A percentile compares a stretch with the other conserved stretches of the same genome.
These are phyloP conservation scores for Patellifolia procumbens DNA, from an alignment of 179 eudicot species.

Conservation along the genomic window DNA sequence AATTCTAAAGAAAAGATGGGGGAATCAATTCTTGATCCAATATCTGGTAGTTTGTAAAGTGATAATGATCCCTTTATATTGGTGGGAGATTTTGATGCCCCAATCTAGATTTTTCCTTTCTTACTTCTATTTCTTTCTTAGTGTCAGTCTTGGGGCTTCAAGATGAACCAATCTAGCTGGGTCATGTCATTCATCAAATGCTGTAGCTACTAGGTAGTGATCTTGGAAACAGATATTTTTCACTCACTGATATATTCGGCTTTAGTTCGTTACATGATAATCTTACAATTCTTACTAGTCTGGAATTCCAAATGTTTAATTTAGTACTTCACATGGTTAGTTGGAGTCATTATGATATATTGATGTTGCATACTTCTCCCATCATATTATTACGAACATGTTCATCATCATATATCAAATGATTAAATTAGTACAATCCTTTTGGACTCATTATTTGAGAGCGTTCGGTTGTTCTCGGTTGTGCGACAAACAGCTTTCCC, in stretches of 20 bases:
- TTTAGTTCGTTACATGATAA: neutral
- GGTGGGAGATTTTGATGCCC: conserved; percentile 5
- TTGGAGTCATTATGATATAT: too few relatives aligned
- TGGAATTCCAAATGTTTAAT: neutral
- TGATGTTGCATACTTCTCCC: too few relatives aligned
- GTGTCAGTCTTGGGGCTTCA: conserved; percentile 10
- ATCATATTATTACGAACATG: too few relatives aligned
- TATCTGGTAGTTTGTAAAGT: conserved; percentile 19
- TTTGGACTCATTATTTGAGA: too few relatives aligned
- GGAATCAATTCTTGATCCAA: conserved; percentile 6
- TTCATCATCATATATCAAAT: too few relatives aligned
- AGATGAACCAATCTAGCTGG: neutral
- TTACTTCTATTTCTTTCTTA: neutral
- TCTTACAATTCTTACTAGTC: neutral
- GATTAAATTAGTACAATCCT: too few relatives aligned
- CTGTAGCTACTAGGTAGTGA: neutral
- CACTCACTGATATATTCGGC: neutral
- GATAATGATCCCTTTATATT: neutral
- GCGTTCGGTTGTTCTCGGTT: too few relatives aligned
- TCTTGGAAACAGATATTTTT: neutral
- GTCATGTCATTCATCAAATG: neutral
- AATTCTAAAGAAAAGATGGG: neutral
- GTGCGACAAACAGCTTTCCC: too few relatives aligned
- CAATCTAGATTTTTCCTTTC: neutral
- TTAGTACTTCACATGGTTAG: neutral